phyloP scores from a whole-genome alignment of 2,329 filamentous ascomycete genomes.

The Bipolaris bicolor region DNA sequence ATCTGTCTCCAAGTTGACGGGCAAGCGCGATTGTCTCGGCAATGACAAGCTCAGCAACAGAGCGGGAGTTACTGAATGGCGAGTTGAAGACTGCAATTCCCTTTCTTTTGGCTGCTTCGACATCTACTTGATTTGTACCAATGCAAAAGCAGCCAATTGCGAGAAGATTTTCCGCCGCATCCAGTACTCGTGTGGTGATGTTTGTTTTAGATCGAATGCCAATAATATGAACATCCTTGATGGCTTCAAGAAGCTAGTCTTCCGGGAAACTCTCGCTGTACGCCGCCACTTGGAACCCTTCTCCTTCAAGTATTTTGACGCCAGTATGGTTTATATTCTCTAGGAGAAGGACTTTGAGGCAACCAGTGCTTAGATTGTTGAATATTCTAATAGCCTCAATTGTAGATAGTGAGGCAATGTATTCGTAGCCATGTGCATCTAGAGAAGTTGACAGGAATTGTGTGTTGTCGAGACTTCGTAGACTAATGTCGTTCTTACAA shows the following conservation, averaged over 20 bases:
- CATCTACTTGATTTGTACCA: constrained; percentile 93
- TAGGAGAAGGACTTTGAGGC: constrained; percentile 92
- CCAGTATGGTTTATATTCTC: constrained; percentile 97
- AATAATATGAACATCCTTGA: constrained; percentile 95
- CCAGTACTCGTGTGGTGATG: constrained; percentile 81
- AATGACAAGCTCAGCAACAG: constrained; percentile 95
- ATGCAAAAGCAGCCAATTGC: constrained; percentile 99
- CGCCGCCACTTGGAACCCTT: constrained; percentile 96
- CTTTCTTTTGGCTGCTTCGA: constrained; percentile 78
- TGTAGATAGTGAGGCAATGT: too few species aligned
- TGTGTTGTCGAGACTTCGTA: too few species aligned
- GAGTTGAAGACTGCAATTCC: constrained; percentile 99
- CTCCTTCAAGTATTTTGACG: constrained; percentile 76
- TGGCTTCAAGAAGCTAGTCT: constrained; percentile 95
- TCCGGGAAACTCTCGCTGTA: constrained; percentile 89
- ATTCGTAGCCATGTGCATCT: too few species aligned
- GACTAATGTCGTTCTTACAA: too few species aligned
- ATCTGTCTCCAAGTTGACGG: constrained; percentile 90
- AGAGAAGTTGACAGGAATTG: too few species aligned
- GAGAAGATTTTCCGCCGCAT: constrained; percentile 89
- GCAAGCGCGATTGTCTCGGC: constrained; percentile 90
- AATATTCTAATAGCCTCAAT: too few species aligned
- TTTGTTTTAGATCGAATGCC: constrained; percentile 98
- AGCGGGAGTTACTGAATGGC: constrained; percentile 96
- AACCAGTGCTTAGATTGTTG: too few species aligned